Conservation (phyloP, 176 grass and related monocot species). For the Avena insularis region DNA sequence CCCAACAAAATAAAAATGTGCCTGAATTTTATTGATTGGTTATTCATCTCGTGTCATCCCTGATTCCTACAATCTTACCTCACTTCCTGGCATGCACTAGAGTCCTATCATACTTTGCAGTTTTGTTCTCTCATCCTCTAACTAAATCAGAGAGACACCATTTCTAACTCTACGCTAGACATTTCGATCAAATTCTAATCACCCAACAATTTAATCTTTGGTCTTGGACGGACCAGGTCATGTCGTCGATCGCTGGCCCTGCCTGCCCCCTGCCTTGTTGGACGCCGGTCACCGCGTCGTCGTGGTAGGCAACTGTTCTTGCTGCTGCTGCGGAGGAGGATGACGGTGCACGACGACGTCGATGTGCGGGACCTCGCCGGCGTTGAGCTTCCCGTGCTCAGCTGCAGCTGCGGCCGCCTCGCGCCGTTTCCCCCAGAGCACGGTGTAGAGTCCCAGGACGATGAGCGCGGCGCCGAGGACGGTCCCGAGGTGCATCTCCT, state of each 20-base stretch:
- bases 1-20: no score
- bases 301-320: not conserved
- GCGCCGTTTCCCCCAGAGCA: conserved; percentile 81
- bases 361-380: not conserved
- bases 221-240: conserved; percentile 1
- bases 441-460: conserved; percentile 71
- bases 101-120: no score
- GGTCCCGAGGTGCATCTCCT: conserved; percentile 66
- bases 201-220: not conserved
- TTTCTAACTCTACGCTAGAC: not conserved
- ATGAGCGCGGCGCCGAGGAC: conserved; percentile 71
- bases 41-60: no score
- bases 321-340: not conserved
- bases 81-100: not conserved
- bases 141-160: no score
- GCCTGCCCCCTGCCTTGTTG: not conserved
- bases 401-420: conserved; percentile 23
- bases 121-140: not conserved
- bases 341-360: conserved; percentile 41
- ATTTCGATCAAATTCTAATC: not conserved
- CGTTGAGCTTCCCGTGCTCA: conserved; percentile 30
- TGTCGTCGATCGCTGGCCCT: conserved; percentile 9
- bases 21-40: no score
- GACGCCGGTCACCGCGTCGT: not conserved
- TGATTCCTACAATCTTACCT: no score